Evolutionary conservation across 352 stramenopile species (phyloP).

Genomic region (Globisporangium barbulae): DNA sequence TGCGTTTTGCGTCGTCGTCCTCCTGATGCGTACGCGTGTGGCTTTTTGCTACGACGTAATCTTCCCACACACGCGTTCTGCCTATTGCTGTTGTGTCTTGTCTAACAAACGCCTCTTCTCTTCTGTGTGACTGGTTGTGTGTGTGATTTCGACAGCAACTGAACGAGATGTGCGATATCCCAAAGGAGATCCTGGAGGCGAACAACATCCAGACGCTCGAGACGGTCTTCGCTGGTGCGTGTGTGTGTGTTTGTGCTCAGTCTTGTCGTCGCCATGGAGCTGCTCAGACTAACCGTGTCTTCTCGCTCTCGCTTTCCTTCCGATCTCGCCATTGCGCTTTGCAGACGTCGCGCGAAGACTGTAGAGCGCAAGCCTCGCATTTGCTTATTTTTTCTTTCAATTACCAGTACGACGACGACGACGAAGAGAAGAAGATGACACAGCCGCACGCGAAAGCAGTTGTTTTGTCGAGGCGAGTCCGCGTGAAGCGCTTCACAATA

Average conservation of each 20-base stretch:
- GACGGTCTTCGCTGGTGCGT: constrained; percentile 66
- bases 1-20: constrained; percentile 14
- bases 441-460: not conserved
- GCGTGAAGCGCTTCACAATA: constrained; percentile 5
- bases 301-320: not conserved
- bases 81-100: not conserved
- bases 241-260: not conserved
- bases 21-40: not conserved
- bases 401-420: not conserved
- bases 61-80: not conserved
- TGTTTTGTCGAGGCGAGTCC: constrained; percentile 5
- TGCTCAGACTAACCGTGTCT: not conserved
- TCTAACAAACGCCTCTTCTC: not conserved
- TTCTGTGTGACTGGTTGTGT: not conserved
- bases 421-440: constrained; percentile 6
- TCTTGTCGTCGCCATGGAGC: not conserved
- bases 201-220: constrained; percentile 78
- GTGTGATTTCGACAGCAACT: constrained; percentile 39
- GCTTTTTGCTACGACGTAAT: not conserved
- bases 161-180: constrained; percentile 81
- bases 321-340: not conserved
- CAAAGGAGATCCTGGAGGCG: constrained; percentile 63
- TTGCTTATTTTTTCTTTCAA: not conserved
- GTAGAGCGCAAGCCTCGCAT: constrained; percentile 7
- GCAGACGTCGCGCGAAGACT: constrained; percentile 17